Base-by-base conservation (phyloP, 2,329 filamentous ascomycete species). In the Penicillium sp. region DNA sequence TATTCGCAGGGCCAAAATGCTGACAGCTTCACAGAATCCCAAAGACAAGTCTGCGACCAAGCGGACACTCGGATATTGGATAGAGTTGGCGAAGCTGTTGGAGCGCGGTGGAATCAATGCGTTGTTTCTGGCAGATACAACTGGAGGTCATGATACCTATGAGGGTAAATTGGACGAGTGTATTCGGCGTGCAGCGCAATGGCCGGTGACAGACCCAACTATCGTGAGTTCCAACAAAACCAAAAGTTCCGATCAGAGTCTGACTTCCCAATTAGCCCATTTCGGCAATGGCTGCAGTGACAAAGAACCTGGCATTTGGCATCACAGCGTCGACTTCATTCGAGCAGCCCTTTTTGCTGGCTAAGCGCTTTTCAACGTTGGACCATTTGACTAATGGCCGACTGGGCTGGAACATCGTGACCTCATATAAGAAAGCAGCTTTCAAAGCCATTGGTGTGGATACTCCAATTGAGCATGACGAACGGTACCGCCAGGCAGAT, bases 391-490 rank as follows among this genome's bases (percentile, higher is more conserved):
- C 81, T 0, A 69, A 74, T 3, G 81, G 81, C 0, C 71, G 81
- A 0, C 74, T 84, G 31, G 81, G 79, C 0, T 83, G 81, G 82
- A 85, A 85, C 53, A 82, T 85, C 19, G 82, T 85, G 0, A 84
- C 81, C 0, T 76, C 72, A 1, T 82, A 77, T 74, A 80, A 80
- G 61, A 82, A 83, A 58, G 73, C 77, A 0, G 80, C 80, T 0
- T 81, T 81, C 63, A 81, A 82, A 58, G 79, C 79, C 0, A 81
- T 83, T 48, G 80, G 80, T 0, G 60, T 82, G 2, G 76, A 81
- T 12, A 75, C 65, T 4, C 76, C 77, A 0, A 77, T 80, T 29
- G 75, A 80, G 49, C 81, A 83, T 54, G 81, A 84, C 37, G 74
- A 82, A 59, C 72, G 80, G 24, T 83, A 83, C 53, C 70, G 67